Evolutionary conservation across 2,329 filamentous ascomycete genomes (phyloP), one percentile per base, ranked within the genome.

Genomic region (Xylaria sp.): DNA sequence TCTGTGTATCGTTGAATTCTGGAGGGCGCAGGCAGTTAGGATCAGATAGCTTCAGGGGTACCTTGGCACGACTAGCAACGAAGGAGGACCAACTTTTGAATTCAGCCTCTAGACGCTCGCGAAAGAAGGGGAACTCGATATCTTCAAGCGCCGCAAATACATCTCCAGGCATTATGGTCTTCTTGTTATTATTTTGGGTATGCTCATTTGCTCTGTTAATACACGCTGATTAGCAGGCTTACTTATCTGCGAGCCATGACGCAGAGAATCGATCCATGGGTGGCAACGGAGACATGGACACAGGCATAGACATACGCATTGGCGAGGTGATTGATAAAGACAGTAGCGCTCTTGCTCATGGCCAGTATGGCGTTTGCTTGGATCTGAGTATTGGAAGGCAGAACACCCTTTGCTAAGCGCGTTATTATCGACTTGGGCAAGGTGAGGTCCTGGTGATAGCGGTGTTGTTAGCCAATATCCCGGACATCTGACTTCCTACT

Each of bases 391-490:
- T 94, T 94, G 6, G 92, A 86, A 0, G 93, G 92, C 5, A 96
- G 83, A 6, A 93, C 92, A 49, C 92, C 91, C 82, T 95, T 95
- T 49, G 92, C 91, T 41, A 96, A 85, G 63, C 92, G 86, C 62
- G 91, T 92, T 73, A 95, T 90, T 81, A 95, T 94, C 7, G 92
- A 94, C 77, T 93, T 94, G 39, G 93, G 93, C 15, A 96, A 85
- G 70, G 86, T 90, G 66, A 94, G 87, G 77, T 95, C 92, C 90
- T 92, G 64, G 57, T 18, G 1, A 31, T 52, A 56, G 7, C 51
- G 23, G 10, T 43, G 31, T 6, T 36, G 70, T 75, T 36, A 75
- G 75, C 64, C 63, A 5, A 31, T 20, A 41, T 18, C 8, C 18
- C 39, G 33, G 39, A 18, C 36, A 51, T 33, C 48, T 23, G 33